Evolutionary conservation across 2,329 filamentous ascomycete genomes (phyloP), one percentile per base, ranked within the genome.

Genomic region (Exophiala sp.): DNA sequence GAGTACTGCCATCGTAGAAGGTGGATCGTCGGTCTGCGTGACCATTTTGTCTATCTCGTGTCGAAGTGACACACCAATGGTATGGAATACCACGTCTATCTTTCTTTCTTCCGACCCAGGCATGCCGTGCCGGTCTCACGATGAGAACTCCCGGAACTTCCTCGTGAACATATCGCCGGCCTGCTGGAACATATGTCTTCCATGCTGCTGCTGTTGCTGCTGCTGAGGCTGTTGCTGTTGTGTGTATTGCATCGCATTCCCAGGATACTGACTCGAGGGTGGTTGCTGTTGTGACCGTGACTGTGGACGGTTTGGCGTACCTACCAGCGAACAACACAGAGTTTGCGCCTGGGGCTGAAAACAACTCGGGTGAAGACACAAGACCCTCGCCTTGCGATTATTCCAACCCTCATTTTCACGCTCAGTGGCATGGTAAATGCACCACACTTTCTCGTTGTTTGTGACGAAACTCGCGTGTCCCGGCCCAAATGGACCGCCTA

Each of bases 401-500:
- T 34, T 52, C 62, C 62, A 64, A 2, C 61, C 61, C 32, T 64
- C 52, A 5, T 51, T 57, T 5, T 52, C 42, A 1, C 50, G 44
- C 41, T 57, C 62, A 1, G 62, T 64, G 5, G 57, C 62, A 46
- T 64, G 62, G 39, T 62, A 64, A 18, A 64, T 57, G 45, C 62
- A 64, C 32, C 55, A 60, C n/a, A 62, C 52, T 7, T 43, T 41
- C 10, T 47, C 48, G 34, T 54, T 43, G 3, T 29, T 29, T 16
- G 35, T 38, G n/a, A 64, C 52, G 51, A 64, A 64, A 18, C 54
- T 59, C 6, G 61, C 62, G 38, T 64, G 61, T 0, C 61, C 62
- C 1, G 62, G 62, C n/a, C 62, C 60, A 52, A 60, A 63, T 2
- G 62, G 62, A 2, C 62, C 61, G 16, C 57, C 55, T 14, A 51